Base-by-base conservation (phyloP, 768 basidiomycete genomes). In the Suillus weaverae region DNA sequence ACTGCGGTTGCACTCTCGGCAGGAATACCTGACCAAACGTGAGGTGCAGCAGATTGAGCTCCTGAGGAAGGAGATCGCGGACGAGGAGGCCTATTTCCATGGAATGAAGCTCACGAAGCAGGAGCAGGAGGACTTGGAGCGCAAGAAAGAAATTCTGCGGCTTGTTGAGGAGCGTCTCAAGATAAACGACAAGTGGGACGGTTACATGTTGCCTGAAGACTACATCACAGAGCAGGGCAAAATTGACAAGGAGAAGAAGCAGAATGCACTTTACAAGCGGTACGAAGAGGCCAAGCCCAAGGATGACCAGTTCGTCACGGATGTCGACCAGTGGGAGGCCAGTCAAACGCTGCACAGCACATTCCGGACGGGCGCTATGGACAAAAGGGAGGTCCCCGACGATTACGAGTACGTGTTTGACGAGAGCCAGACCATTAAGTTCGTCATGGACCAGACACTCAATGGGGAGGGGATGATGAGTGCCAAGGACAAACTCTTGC, bases 151-250 rank as follows among this genome's bases (percentile, higher is more conserved):
- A 70, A 82, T 99, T 9, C 80, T 99, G 6, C 85, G 86, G 62
- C 85, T 99, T 53, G 97, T 97, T 62, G 97, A 99, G 77, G 96
- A 96, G 74, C 87, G 97, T 35, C 82, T 97, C 67, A 90, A 89
- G 72, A 97, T 99, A 63, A 92, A 94, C 76, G 97, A 99, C 80
- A 94, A 92, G 67, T 94, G 84, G 79, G 97, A 99, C 66, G 97
- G 97, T 9, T 99, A 99, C 74, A 89, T 91, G 78, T 85, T 99
- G 50, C 97, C 97, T 0, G 97, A 99, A 69, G 97, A 99, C 76
- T 99, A 99, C 74, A 85, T 99, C 70, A 99, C 97, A 0, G 97
- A 97, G 71, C 95, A 98, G 75, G 97, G 97, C 35, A 97, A 96
- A 79, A 95, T 99, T 66, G 96, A 99, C 84, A 91, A 88, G 79